These are phyloP conservation scores for Sisymbrium altissimum DNA, from an alignment of 345 rosid species.

Conservation along the genomic window DNA sequence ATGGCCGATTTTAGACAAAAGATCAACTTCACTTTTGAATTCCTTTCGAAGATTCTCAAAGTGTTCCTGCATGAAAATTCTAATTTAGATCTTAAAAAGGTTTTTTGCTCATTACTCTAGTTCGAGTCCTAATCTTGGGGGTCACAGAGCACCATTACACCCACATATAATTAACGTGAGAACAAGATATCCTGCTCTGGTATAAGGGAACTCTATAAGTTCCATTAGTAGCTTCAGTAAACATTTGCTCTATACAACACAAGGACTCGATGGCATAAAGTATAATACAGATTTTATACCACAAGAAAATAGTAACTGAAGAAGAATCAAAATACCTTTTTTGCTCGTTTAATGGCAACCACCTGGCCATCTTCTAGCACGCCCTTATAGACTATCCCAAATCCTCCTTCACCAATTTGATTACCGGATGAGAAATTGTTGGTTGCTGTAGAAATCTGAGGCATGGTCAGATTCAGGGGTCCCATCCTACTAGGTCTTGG, in stretches of 20 bases:
- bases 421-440: conserved; percentile 55
- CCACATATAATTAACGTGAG: not conserved
- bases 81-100: not conserved
- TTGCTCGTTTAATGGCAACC: conserved; percentile 96
- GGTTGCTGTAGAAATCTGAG: conserved; percentile 64
- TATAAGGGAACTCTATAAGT: too few species aligned
- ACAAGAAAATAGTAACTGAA: not conserved
- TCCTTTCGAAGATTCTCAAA: conserved; percentile 64
- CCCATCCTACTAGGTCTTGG: conserved; percentile 66
- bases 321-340: conserved; percentile 50
- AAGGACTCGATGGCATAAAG: not conserved
- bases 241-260: not conserved
- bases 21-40: conserved; percentile 94
- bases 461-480: conserved; percentile 59
- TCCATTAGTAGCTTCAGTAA: not conserved
- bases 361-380: conserved; percentile 59
- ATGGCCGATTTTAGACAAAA: conserved; percentile 89
- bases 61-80: conserved; percentile 51
- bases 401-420: conserved; percentile 91
- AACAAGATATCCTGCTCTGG: too few species aligned
- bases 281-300: not conserved
- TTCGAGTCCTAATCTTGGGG: not conserved
- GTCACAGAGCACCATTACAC: not conserved
- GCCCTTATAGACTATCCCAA: conserved; percentile 86
- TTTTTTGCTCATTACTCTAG: not conserved